Percentiles rank a stretch among this genome's conserved stretches.
These are phyloP conservation scores for Diaporthe capsici DNA, from an alignment of 2,329 filamentous ascomycete species.

Conservation along the genomic window DNA sequence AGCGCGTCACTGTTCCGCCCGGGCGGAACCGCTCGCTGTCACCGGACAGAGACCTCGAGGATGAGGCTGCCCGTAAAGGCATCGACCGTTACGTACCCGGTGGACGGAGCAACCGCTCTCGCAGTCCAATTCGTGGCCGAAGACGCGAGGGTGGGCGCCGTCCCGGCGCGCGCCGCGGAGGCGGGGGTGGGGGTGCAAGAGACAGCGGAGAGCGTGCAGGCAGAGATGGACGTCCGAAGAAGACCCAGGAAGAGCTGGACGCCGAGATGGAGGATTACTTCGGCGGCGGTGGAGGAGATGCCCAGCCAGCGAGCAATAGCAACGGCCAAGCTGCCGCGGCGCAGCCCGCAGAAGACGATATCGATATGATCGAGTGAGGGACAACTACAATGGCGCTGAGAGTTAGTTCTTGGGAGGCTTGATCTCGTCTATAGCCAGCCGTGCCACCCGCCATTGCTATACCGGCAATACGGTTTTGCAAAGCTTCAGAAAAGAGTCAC, in stretches of 20 bases:
- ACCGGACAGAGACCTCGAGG: constrained; percentile 62
- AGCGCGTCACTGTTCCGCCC: constrained; percentile 70
- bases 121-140: constrained; percentile 68
- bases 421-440: neutral
- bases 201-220: constrained; percentile 58
- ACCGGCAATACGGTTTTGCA: neutral
- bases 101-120: constrained; percentile 62
- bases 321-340: constrained; percentile 57
- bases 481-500: constrained; percentile 10
- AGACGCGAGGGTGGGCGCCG: constrained; percentile 58
- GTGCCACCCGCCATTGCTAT: neutral
- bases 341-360: constrained; percentile 45
- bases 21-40: constrained; percentile 76
- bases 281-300: constrained; percentile 58
- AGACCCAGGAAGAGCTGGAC: constrained; percentile 93
- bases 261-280: constrained; percentile 99
- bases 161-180: constrained; percentile 57
- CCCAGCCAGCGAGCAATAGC: constrained; percentile 46
- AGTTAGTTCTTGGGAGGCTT: neutral
- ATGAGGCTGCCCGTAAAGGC: constrained; percentile 73
- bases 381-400: constrained; percentile 25
- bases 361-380: constrained; percentile 48
- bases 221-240: constrained; percentile 75
- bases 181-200: constrained; percentile 57
- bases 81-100: constrained; percentile 87